A percentile compares a stretch with the other conserved stretches of the same genome.
phyloP scores from a whole-genome alignment of 2,329 filamentous ascomycete species.

The Arthrobotrys sphaeroides region DNA sequence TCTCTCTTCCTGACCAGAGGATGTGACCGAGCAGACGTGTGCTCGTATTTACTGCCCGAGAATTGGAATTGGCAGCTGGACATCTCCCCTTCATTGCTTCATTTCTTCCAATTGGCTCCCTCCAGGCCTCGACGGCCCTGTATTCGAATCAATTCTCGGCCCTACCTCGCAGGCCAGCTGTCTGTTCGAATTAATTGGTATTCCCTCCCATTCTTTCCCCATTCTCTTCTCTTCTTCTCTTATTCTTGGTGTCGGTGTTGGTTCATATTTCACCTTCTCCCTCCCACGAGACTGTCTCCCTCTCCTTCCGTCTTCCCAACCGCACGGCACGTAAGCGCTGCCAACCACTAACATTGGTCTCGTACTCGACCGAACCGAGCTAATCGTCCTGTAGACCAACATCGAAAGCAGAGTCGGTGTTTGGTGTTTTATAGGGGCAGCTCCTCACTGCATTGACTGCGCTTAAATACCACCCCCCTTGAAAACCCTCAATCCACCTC shows the following conservation, averaged over 20 bases:
- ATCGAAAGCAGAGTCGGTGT: too few relatives aligned
- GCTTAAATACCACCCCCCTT: not conserved
- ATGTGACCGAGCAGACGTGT: not conserved
- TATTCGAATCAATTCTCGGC: not conserved
- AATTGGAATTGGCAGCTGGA: slow-evolving; percentile 23
- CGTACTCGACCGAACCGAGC: too few relatives aligned
- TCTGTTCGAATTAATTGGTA: too few relatives aligned
- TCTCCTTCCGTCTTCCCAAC: not conserved
- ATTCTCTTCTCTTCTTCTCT: not conserved
- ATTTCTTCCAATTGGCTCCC: not conserved
- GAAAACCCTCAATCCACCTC: slow-evolving; percentile 24
- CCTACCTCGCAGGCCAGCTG: too few relatives aligned
- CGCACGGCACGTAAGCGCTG: too few relatives aligned
- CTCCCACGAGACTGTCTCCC: too few relatives aligned
- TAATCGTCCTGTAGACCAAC: too few relatives aligned
- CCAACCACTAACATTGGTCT: too few relatives aligned
- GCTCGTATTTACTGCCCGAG: not conserved
- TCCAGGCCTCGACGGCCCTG: not conserved
- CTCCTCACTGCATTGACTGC: slow-evolving; percentile 17
- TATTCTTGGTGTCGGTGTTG: too few relatives aligned
- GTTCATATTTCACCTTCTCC: too few relatives aligned
- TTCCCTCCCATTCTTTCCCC: not conserved
- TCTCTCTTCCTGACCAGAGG: not conserved
- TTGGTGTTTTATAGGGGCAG: too few relatives aligned
- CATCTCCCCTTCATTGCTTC: slow-evolving; percentile 9